Conservation (phyloP, 2,329 filamentous ascomycete species). For the Myriosclerotinia scirpicola region DNA sequence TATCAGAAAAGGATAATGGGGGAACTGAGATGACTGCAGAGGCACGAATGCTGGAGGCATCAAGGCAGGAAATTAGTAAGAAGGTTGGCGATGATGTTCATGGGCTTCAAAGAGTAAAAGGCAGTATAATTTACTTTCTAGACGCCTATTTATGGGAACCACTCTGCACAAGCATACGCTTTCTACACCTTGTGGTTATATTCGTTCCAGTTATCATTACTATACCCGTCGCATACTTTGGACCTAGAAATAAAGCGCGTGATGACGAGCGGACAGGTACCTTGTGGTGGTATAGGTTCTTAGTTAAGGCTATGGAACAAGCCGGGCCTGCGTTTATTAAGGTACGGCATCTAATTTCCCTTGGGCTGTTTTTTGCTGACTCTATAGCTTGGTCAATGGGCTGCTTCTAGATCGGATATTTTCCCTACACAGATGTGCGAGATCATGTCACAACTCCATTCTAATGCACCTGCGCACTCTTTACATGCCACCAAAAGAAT, state of each 20-base stretch:
- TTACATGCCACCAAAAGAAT: conserved; percentile 75
- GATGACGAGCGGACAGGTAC: conserved; percentile 79
- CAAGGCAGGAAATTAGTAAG: conserved; percentile 73
- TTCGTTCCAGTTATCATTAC: conserved; percentile 87
- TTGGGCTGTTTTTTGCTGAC: conserved; percentile 24
- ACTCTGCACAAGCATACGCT: conserved; percentile 80
- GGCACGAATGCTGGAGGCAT: conserved; percentile 81
- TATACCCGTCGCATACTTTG: conserved; percentile 80
- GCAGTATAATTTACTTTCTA: conserved; percentile 63
- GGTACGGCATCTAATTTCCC: conserved; percentile 48
- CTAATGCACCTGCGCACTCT: conserved; percentile 89
- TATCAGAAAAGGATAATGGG: conserved; percentile 56
- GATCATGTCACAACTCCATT: conserved; percentile 93
- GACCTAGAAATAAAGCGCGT: conserved; percentile 58
- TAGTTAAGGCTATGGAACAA: conserved; percentile 86
- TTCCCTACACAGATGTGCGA: conserved; percentile 91
- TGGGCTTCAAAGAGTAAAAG: conserved; percentile 57
- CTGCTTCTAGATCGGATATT: conserved; percentile 91
- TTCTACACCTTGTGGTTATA: conserved; percentile 80
- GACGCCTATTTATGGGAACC: conserved; percentile 81
- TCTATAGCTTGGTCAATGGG: conserved; percentile 88
- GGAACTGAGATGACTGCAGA: conserved; percentile 69
- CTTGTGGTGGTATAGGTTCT: conserved; percentile 90
- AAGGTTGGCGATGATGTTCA: conserved; percentile 61
- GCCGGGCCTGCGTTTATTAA: conserved; percentile 98